phyloP scores from a whole-genome alignment of 176 grass and related monocot genomes.

The Hsuehochloa calcarea region DNA sequence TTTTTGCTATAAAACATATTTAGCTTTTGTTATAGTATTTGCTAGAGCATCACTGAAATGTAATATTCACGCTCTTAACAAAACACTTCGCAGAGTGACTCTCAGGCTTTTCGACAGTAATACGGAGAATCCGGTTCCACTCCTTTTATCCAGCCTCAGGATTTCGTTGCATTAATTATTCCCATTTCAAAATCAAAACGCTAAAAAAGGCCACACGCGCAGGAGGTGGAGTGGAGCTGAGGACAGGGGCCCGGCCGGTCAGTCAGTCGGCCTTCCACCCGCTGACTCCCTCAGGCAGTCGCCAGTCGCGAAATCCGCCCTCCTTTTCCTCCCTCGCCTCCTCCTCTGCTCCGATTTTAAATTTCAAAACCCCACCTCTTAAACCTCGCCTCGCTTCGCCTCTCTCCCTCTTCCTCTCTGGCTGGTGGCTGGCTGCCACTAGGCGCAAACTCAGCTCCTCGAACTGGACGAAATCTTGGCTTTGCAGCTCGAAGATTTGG shows the following conservation, averaged over 20 bases:
- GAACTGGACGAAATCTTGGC: not conserved
- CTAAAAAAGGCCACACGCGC: not conserved
- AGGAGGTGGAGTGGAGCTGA: conserved; percentile 13
- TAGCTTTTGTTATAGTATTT: no score
- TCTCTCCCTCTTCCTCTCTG: conserved; percentile 6
- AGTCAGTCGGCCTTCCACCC: not conserved
- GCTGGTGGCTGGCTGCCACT: conserved; percentile 25
- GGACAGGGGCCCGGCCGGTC: not conserved
- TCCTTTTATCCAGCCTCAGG: not conserved
- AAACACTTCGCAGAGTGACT: no score
- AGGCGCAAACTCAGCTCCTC: conserved; percentile 5
- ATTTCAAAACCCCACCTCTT: conserved; percentile 68
- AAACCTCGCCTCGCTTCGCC: conserved; percentile 23
- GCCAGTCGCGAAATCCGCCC: conserved; percentile 1
- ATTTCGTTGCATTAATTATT: not conserved
- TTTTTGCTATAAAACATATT: no score
- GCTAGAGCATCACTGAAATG: no score
- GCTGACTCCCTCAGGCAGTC: not conserved
- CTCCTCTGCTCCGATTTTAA: conserved; percentile 59
- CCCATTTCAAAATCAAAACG: not conserved
- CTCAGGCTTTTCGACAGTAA: no score
- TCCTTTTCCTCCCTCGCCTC: not conserved
- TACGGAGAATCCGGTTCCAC: no score
- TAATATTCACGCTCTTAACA: no score
- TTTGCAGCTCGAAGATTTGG: not conserved